Base-by-base conservation (phyloP, 208 protist species). In the Acanthamoeba sp. region DNA sequence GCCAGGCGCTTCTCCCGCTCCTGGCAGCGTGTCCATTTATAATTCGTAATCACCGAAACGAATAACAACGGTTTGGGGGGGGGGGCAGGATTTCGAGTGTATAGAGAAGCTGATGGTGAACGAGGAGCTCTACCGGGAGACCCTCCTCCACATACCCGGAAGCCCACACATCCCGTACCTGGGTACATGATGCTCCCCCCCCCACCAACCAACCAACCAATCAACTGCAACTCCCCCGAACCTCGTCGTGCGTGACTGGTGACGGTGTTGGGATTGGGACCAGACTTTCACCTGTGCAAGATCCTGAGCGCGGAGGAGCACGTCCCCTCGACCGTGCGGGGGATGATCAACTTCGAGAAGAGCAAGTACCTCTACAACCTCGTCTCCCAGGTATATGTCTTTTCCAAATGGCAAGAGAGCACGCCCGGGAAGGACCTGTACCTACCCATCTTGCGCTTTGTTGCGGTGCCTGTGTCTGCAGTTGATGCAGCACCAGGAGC, bases 291-390 rank as follows among this genome's bases (percentile, higher is more conserved):
- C 50, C 32, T 89, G 34, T 89, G 80, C 45, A 89, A 89, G 80
- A 62, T 89, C 20, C 40, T 89, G 38, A 59, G 29, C 45, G 80
- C 50, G 80, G 80, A 89, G 80, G 48, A 62, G 18, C 50, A 89
- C 27, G 24, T 89, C 22, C 80, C 80, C 29, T 89, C 80, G 24
- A 62, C 40, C 0, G 80, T 64, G 50, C 48, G 50, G 16, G 50
- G 50, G 22, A 89, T 62, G 80, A n/a, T 89, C 48, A 89, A 89
- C 80, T 89, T 89, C 20, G 50, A 52, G 48, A 89, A 89, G 80
- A 89, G 80, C 80, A 89, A 89, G 80, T 89, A 89, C 32, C 80
- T 89, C 80, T 89, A 89, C 80, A 89, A 62, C 45, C 80, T 89
- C 10, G 80, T 89, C 36, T 89, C 80, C 2, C 71, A 80, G 71